These are phyloP conservation scores for Circinella umbellata DNA, from an alignment of 371 early-diverging fungal species.

Conservation along the genomic window DNA sequence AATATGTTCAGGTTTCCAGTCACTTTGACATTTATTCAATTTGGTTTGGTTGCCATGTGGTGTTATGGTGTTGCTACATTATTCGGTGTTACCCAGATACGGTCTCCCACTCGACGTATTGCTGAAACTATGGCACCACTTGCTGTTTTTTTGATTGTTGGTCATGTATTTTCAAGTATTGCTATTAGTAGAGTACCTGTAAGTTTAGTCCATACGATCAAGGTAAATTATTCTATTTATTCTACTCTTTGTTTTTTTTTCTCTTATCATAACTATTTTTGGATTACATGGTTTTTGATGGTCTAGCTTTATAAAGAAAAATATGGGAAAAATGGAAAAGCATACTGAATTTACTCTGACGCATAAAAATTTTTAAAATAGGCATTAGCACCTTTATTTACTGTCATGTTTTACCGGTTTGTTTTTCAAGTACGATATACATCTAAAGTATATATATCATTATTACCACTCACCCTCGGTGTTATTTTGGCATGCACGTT, in stretches of 20 bases:
- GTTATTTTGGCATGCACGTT: conserved; percentile 74
- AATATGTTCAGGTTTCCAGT: conserved; percentile 75
- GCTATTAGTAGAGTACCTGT: conserved; percentile 82
- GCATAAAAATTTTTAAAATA: conserved; percentile 24
- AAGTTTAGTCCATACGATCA: conserved; percentile 88
- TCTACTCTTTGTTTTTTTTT: too few species aligned
- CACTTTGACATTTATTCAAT: conserved; percentile 81
- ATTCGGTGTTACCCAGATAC: conserved; percentile 53
- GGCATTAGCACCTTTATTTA: conserved; percentile 90
- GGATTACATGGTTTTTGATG: too few species aligned
- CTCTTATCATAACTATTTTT: too few species aligned
- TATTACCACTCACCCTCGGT: conserved; percentile 84
- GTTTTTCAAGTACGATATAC: conserved; percentile 70
- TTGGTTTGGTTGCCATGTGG: conserved; percentile 70
- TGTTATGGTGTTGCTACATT: conserved; percentile 51
- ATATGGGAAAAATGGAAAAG: background rate
- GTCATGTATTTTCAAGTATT: conserved; percentile 80
- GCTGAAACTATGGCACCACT: conserved; percentile 71
- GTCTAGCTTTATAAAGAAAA: too few species aligned
- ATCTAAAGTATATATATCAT: conserved; percentile 70
- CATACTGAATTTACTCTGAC: too few species aligned
- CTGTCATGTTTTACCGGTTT: conserved; percentile 77
- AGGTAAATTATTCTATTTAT: conserved; percentile 54
- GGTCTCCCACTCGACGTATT: conserved; percentile 57
- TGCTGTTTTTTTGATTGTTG: conserved; percentile 79